These are phyloP conservation scores for Scutellaria galericulata DNA, from an alignment of 257 asterid species.

Conservation along the genomic window DNA sequence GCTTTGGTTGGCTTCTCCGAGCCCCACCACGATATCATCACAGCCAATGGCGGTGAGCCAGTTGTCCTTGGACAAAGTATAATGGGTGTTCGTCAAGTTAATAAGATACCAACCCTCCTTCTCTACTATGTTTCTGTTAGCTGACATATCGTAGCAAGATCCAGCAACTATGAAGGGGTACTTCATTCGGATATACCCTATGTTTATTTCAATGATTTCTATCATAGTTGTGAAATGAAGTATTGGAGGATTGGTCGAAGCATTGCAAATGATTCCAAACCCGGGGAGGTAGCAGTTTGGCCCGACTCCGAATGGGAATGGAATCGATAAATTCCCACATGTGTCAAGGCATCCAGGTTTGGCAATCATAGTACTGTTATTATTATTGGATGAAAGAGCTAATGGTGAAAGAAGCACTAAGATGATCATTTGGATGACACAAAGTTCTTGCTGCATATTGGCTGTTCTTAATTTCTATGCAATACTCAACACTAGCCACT, in stretches of 20 bases:
- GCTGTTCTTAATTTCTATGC: too few species aligned
- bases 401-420: not conserved
- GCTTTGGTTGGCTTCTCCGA: not conserved
- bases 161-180: not conserved
- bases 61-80: constrained; percentile 27
- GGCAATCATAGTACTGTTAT: not conserved
- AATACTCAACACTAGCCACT: too few species aligned
- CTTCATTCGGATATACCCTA: not conserved
- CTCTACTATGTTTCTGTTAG: too few species aligned
- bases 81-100: not conserved
- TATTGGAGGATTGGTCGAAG: not conserved
- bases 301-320: constrained; percentile 19
- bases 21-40: constrained; percentile 20
- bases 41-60: constrained; percentile 31
- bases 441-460: too few species aligned
- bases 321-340: not conserved
- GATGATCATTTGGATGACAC: too few species aligned
- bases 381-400: not conserved
- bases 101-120: not conserved
- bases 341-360: not conserved
- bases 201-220: constrained; percentile 4
- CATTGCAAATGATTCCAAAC: not conserved
- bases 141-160: not conserved
- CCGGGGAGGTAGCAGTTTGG: not conserved
- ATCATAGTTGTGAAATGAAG: not conserved